Evolutionary conservation across 495 filamentous ascomycete genomes (phyloP), one percentile per base, ranked within the genome.

Genomic region (Clavariopsis aquatica): DNA sequence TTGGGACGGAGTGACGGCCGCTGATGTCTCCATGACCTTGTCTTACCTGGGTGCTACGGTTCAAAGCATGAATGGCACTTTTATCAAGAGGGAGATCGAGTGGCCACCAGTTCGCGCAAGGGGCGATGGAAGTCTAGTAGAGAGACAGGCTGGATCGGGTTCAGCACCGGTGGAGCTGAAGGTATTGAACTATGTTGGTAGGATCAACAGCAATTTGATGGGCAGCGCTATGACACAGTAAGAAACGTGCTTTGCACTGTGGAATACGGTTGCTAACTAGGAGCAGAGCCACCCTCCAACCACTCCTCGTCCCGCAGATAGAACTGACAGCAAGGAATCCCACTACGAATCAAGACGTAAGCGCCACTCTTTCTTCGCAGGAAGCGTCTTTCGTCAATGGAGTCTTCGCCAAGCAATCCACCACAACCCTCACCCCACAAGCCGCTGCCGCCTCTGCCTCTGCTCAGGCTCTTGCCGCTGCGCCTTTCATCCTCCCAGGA

Each of bases 351-450:
- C 66, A 76, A 54, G 57, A 65, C 1, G 72, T 90, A 58, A 82
- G 70, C 65, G 87, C 88, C 41, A 82, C 81, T 29, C 82, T 91
- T 23, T 84, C 86, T 8, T 80, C 81, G 17, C 81, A 84, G 74
- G 84, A 87, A 68, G 85, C 87, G 20, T 84, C 81, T 9, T 92
- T 91, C 53, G 83, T 92, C 46, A 80, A 79, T 23, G 89, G 89
- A 28, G 80, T 87, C 51, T 90, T 92, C 68, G 79, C 84, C 0
- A 74, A 81, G 24, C 71, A 78, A 43, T 74, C 78, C 22, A 66
- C 78, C 68, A 71, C 78, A 69, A 70, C 71, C 7, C 74, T 23
- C 47, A 49, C 72, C 38, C 75, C 0, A 46, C 61, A 76, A 8
- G 76, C 76, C 45, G 65, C 75, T 17, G 66, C 71, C 17, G 67